Percentiles rank a stretch among this genome's conserved stretches.
phyloP scores from a whole-genome alignment of 73 alveolate genomes.

The Breviolum minutum region DNA sequence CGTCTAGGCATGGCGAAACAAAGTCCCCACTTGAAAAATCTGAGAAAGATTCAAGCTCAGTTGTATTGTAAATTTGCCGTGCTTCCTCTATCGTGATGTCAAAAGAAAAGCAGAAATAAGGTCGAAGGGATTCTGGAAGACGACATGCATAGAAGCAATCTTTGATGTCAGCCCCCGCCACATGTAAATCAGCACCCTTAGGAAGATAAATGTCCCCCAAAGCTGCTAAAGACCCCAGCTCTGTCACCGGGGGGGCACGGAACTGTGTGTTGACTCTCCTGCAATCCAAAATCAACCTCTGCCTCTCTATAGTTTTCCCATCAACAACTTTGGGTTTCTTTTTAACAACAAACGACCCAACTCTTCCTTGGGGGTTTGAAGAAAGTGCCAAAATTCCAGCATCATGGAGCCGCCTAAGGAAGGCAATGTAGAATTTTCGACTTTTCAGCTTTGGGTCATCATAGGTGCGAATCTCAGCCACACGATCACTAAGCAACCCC shows the following conservation, averaged over 20 bases:
- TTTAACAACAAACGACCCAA: neutral
- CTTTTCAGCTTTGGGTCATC: slow-evolving; percentile 8
- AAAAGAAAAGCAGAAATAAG: neutral
- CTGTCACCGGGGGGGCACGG: slow-evolving; percentile 33
- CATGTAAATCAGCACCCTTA: neutral
- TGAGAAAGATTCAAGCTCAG: neutral
- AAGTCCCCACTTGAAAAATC: neutral
- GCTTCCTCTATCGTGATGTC: neutral
- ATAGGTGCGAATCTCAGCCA: neutral
- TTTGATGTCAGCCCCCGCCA: slow-evolving; percentile 14
- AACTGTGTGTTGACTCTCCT: neutral
- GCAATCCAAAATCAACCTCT: slow-evolving; percentile 13
- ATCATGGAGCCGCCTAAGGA: neutral
- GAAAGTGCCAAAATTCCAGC: neutral
- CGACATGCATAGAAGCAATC: slow-evolving; percentile 41
- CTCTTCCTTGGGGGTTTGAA: neutral
- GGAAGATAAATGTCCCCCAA: neutral
- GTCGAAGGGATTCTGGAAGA: neutral
- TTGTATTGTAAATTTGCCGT: neutral
- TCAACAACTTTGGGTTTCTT: slow-evolving; percentile 11
- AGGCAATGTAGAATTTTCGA: neutral
- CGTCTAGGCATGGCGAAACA: neutral
- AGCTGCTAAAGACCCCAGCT: slow-evolving; percentile 15
- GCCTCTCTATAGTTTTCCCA: neutral
- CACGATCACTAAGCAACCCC: neutral